Base-by-base conservation (phyloP, 306 rosid genomes). In the Sicyos baderoa region DNA sequence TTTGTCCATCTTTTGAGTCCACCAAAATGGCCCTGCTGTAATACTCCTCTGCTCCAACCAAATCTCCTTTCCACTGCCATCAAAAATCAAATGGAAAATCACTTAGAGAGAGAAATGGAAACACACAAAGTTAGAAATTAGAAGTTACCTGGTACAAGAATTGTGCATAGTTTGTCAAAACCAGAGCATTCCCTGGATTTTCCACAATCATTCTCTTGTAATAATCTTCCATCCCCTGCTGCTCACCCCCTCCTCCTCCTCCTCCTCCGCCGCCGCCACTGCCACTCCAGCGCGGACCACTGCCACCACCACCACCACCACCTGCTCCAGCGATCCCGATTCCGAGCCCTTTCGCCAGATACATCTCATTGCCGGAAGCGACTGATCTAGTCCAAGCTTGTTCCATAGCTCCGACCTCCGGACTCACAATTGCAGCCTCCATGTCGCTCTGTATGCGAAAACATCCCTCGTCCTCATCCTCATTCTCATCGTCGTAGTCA, bases 151-250 rank as follows among this genome's bases (percentile, higher is more conserved):
- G 82, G 77, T 81, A 84, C 71, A 93, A 40, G 73, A 79, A 86
- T 6, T 85, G 80, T 32, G 99, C 99, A 81, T 90, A 90, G 67
- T 93, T 93, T 71, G 96, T 80, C 19, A 90, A 84, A 70, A 90
- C 84, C 84, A 93, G 81, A 2, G 99, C 75, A 64, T 85, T 81
- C 6, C 90, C 90, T 0, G 97, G 99, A 79, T 90, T 87, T 82
- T 84, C 86, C 76, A 82, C 81, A 51, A 90, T 84, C 94, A 86
- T 79, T 70, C 61, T 88, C 85, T 81, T 86, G 76, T 90, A 79
- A 65, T 86, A 76, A 75, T 80, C 91, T 69, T 90, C 96, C 73
- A 79, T 84, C 11, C 56, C 85, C 32, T 62, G 75, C 15, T 80
- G 85, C 61, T 82, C 85, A 13, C 88, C 86, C 18, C 81, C 83